Base-by-base conservation (phyloP, 768 basidiomycete genomes). In the Botryobasidium botryosum region DNA sequence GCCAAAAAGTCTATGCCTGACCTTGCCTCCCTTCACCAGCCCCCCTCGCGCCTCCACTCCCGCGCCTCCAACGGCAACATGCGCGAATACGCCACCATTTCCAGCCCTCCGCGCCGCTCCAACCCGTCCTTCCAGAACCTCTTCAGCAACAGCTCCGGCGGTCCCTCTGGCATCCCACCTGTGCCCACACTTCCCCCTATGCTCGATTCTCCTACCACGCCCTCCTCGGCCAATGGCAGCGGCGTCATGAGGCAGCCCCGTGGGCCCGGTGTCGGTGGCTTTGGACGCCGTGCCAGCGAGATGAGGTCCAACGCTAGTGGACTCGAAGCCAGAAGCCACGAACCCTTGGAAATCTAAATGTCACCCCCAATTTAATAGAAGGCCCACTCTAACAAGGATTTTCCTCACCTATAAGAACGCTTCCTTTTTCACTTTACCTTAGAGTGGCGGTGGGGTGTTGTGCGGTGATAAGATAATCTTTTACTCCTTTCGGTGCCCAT, bases 1-100 rank as follows among this genome's bases (percentile, higher is more conserved):
- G 76, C 79, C 61, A 97, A 97, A 69, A 94, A 94, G 64, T 92
- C 88, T 20, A 97, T 97, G 94, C 94, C 94, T 2, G 88, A 96
- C 62, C 77, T 96, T 75, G 80, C 80, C 13, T 46, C 51, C 15
- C 62, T 87, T 51, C 84, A 85, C 49, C 68, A 77, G 15, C 75
- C 78, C 54, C 77, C 79, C 1, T 84, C 82, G 27, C 79, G 84
- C 42, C 71, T 88, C 38, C 74, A 65, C 46, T 78, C 79, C 13
- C 79, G 84, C 49, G 70, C 83, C 15, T 88, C 84, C 38, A 88
- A 86, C 58, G 83, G 84, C 45, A 88, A 88, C 57, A 86, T 88
- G 46, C 77, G 85, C 42, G 71, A 73, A 49, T 88, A 83, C 61
- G 83, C 82, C 15, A 87, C 85, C 28, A 84, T 87, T 47, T 79